A percentile compares a stretch with the other conserved stretches of the same genome.
Conservation (phyloP, 805 yeast species). For the Citeromyces matritensis region DNA sequence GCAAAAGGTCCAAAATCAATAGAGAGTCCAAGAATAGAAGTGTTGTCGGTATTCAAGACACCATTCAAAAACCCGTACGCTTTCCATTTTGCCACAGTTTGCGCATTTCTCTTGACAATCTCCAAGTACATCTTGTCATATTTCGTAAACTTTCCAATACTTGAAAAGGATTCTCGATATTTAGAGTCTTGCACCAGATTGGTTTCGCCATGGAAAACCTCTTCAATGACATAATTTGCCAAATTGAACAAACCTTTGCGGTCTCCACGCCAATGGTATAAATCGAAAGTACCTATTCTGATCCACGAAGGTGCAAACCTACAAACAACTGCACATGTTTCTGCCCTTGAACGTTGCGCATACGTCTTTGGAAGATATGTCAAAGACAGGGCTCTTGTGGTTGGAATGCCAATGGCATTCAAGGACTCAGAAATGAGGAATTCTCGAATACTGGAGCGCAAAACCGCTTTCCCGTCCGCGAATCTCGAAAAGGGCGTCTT, state of each 20-base stretch:
- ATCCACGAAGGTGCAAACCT: constrained; percentile 82
- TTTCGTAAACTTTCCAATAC: constrained; percentile 26
- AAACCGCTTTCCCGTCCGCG: constrained; percentile 93
- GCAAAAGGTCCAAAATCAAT: constrained; percentile 95
- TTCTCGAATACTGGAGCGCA: constrained; percentile 80
- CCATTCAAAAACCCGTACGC: constrained; percentile 89
- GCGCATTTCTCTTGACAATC: constrained; percentile 60
- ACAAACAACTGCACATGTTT: constrained; percentile 73
- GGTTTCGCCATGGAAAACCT: constrained; percentile 33
- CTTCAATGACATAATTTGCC: constrained; percentile 58
- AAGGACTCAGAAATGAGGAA: constrained; percentile 75
- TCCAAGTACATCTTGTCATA: constrained; percentile 65
- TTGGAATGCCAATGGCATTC: constrained; percentile 69
- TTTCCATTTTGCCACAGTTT: constrained; percentile 74
- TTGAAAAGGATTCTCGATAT: neutral
- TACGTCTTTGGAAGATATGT: constrained; percentile 57
- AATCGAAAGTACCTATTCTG: constrained; percentile 78
- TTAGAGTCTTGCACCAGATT: constrained; percentile 3
- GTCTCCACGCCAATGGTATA: constrained; percentile 63
- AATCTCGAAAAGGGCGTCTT: constrained; percentile 84
- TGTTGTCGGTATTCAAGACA: constrained; percentile 87
- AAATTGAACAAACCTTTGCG: constrained; percentile 43
- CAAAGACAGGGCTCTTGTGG: constrained; percentile 71
- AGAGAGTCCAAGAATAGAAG: constrained; percentile 76
- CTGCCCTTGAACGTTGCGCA: constrained; percentile 61